These are phyloP conservation scores for Phialocephala subalpina DNA, from an alignment of 2,329 filamentous ascomycete species.

Conservation along the genomic window DNA sequence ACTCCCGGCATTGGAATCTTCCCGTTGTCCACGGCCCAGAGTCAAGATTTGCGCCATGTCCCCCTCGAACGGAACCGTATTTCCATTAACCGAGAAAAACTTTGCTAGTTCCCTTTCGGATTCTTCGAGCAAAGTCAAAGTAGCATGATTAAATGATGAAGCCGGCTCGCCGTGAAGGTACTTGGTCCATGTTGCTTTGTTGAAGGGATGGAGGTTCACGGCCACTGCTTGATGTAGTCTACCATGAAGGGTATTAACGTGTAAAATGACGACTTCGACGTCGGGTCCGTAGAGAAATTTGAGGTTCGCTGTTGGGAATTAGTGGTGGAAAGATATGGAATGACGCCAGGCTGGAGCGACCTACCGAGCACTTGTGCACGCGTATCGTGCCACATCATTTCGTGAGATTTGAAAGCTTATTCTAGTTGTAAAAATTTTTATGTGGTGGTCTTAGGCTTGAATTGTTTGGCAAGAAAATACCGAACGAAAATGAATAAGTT, in stretches of 20 bases:
- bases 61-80: slow-evolving; percentile 18
- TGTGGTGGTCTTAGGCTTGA: background rate
- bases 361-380: slow-evolving; percentile 23
- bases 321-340: slow-evolving; percentile 5
- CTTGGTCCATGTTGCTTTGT: slow-evolving; percentile 15
- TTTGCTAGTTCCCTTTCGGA: slow-evolving; percentile 21
- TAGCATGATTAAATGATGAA: background rate
- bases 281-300: slow-evolving; percentile 18
- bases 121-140: slow-evolving; percentile 3
- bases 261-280: slow-evolving; percentile 17
- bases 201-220: slow-evolving; percentile 11
- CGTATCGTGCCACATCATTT: slow-evolving; percentile 13
- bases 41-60: slow-evolving; percentile 14
- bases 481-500: background rate
- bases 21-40: slow-evolving; percentile 1
- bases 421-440: background rate
- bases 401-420: slow-evolving; percentile 9
- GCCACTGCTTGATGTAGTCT: slow-evolving; percentile 19
- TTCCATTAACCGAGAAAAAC: slow-evolving; percentile 14
- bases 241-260: background rate
- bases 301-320: slow-evolving; percentile 22
- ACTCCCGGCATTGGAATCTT: background rate
- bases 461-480: background rate
- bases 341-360: slow-evolving; percentile 18
- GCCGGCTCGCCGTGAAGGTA: slow-evolving; percentile 2